Evolutionary conservation across 306 rosid species (phyloP).

Genomic region (Vigna nakashimae): DNA sequence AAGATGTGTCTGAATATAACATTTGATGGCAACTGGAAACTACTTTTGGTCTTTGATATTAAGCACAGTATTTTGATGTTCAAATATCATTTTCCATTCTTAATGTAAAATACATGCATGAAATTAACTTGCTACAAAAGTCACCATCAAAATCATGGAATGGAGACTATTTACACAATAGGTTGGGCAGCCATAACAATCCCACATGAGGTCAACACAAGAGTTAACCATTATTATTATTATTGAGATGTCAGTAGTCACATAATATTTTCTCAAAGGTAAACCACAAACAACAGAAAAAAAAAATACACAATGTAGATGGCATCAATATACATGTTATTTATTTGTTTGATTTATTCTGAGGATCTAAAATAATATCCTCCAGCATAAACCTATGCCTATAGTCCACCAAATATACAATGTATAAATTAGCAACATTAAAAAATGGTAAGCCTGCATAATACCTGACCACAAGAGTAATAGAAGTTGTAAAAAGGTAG

Average conservation of each 20-base stretch:
- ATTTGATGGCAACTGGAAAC: no score
- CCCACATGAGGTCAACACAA: no score
- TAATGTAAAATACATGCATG: background rate
- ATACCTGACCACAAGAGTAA: conserved; percentile 17
- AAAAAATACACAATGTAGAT: background rate
- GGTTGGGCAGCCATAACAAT: no score
- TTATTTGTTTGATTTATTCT: background rate
- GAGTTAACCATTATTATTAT: no score
- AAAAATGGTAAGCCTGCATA: conserved; percentile 19
- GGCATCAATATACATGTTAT: background rate
- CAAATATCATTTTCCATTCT: background rate
- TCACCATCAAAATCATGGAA: conserved; percentile 3
- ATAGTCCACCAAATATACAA: conserved; percentile 9
- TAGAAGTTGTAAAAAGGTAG: background rate
- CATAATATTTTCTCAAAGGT: background rate
- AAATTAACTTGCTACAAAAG: background rate
- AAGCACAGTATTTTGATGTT: no score
- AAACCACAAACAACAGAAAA: background rate
- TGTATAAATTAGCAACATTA: background rate
- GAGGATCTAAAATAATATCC: background rate
- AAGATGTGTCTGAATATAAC: no score
- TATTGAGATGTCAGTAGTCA: background rate
- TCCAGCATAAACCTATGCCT: background rate
- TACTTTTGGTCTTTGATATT: no score
- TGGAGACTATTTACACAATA: no score